These are phyloP conservation scores for Rhazya stricta DNA, from an alignment of 257 asterid species.

Conservation along the genomic window DNA sequence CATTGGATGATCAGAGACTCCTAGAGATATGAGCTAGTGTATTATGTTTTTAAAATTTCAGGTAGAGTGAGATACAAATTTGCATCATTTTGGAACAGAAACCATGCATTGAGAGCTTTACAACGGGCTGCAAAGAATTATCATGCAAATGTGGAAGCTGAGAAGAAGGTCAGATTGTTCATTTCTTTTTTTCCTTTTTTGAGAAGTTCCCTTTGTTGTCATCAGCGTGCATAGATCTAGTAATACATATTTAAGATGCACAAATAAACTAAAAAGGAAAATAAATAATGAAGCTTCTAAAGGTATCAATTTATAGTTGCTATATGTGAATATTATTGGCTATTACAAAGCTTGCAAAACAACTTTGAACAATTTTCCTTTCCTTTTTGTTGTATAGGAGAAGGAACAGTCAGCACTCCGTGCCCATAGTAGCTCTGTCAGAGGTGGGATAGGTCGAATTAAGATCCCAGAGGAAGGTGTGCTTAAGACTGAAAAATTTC, in stretches of 20 bases:
- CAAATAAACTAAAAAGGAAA: neutral
- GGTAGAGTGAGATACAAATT: conserved; percentile 94
- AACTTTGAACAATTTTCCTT: neutral
- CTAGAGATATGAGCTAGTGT: neutral
- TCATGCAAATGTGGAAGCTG: conserved; percentile 64
- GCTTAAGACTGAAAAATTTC: conserved; percentile 40
- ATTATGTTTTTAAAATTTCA: conserved; percentile 36
- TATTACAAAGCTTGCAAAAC: neutral
- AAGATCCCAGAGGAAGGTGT: conserved; percentile 43
- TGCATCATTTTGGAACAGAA: conserved; percentile 98
- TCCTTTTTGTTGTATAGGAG: conserved; percentile 40
- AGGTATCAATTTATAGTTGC: neutral
- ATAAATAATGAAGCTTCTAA: neutral
- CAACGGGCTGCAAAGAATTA: conserved; percentile 55
- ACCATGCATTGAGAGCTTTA: conserved; percentile 62
- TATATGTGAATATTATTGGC: neutral
- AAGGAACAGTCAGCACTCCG: conserved; percentile 73
- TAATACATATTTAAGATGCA: neutral
- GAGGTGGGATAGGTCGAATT: conserved; percentile 35
- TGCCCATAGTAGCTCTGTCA: conserved; percentile 58
- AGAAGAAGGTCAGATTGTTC: conserved; percentile 63
- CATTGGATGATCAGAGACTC: neutral
- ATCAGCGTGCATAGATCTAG: neutral
- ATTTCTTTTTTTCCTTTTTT: neutral
- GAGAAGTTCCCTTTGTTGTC: neutral